Base-by-base conservation (phyloP, 1,284 basidiomycete genomes). In the Trametes hirsuta region DNA sequence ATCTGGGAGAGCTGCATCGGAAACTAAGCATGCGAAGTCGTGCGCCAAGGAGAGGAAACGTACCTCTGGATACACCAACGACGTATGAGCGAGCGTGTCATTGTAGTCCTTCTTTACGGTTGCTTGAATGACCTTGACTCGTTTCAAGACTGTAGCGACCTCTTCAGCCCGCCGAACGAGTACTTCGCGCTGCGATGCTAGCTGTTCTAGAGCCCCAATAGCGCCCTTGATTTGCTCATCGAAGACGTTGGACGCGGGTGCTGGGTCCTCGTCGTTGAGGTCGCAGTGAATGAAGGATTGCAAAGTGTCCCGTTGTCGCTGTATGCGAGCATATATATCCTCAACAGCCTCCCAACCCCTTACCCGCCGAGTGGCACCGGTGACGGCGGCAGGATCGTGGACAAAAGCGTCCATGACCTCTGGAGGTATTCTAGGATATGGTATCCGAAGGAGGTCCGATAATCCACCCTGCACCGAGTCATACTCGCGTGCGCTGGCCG, bases 51-150 rank as follows among this genome's bases (percentile, higher is more conserved):
- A 30, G 15, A 34, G 18, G 36, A 41, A 14, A 45, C 74, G 47
- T 71, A 90, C 89, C 79, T 91, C 87, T 15, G 90, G 87, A 74
- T 91, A 91, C 21, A 87, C 81, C 24, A 83, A 79, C n/a, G 89
- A 88, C 4, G 87, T 89, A 66, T 87, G 81, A n/a, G 83, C 80
- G 25, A 87, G 69, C 1, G 88, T 81, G n/a, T 79, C 75, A 66
- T 90, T 87, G 67, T 89, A 91, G 53, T 83, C 81, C 18, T 75
- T 72, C 74, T 91, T 91, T 58, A 87, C 84, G 14, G 68, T 65
- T 0, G 71, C 72, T 65, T 90, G 88, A 11, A 82, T 69, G 11
- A 73, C 69, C 69, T 86, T 86, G 15, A 89, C 84, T 24, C 41
- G 58, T 54, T 76, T 72, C 18, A 73, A 72, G 41, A 90, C 71